These are phyloP conservation scores for Pseudogymnoascus sp. DNA, from an alignment of 2,329 filamentous ascomycete genomes.

Conservation along the genomic window DNA sequence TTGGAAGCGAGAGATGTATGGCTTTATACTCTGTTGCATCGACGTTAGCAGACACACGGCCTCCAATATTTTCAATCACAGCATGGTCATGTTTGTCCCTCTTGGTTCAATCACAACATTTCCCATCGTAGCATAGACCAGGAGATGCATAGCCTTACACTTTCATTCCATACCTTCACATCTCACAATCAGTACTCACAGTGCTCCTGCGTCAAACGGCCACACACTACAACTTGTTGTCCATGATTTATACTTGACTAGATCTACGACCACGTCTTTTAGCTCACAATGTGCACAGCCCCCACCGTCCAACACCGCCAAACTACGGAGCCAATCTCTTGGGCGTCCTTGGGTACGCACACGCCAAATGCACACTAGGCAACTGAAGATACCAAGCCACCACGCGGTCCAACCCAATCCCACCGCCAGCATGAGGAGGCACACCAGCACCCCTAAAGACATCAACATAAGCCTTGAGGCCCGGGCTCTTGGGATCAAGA, in stretches of 20 bases:
- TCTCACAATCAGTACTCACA: background rate
- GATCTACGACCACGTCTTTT: background rate
- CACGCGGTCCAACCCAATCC: slow-evolving; percentile 83
- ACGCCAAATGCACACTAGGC: slow-evolving; percentile 51
- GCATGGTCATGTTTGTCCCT: no score
- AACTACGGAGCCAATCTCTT: slow-evolving; percentile 47
- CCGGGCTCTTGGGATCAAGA: slow-evolving; percentile 63
- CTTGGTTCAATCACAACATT: no score
- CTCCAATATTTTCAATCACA: no score
- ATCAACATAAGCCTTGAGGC: slow-evolving; percentile 86
- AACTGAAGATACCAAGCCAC: slow-evolving; percentile 43
- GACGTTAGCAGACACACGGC: no score
- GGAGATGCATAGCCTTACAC: no score
- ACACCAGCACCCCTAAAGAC: slow-evolving; percentile 74
- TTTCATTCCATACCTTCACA: background rate
- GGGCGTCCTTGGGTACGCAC: slow-evolving; percentile 52
- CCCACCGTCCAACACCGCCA: background rate
- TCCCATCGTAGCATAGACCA: no score
- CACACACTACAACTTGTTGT: background rate
- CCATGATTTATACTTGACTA: background rate
- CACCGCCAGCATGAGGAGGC: slow-evolving; percentile 84
- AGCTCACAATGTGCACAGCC: background rate
- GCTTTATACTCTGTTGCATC: no score
- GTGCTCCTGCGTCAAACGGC: background rate
- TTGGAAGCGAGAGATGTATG: no score